Evolutionary conservation across 306 rosid species (phyloP).

Genomic region (Echinosophora koreensis): DNA sequence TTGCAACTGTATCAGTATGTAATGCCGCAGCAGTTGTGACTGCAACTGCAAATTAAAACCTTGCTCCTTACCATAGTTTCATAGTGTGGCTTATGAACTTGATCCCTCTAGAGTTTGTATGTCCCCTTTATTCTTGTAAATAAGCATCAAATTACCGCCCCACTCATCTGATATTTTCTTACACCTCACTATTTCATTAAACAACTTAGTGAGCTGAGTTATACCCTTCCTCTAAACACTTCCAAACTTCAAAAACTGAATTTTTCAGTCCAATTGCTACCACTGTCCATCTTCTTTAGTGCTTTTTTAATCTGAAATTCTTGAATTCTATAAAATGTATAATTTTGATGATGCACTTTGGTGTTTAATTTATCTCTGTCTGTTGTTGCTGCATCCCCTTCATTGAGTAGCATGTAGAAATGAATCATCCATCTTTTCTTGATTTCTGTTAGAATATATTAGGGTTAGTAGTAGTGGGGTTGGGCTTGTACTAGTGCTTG

Average conservation of each 20-base stretch:
- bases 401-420: background rate
- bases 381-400: background rate
- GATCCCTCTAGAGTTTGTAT: background rate
- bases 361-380: background rate
- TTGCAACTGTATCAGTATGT: background rate
- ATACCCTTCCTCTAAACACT: background rate
- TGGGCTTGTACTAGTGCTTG: no score
- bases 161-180: background rate
- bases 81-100: background rate
- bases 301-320: background rate
- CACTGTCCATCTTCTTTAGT: background rate
- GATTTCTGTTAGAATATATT: background rate
- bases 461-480: no score
- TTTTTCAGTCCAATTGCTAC: background rate
- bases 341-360: background rate
- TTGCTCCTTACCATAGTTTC: background rate
- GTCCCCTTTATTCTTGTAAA: background rate
- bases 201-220: background rate
- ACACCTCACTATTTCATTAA: background rate
- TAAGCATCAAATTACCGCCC: background rate
- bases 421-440: background rate
- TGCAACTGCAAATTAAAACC: background rate
- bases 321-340: constrained; percentile 6
- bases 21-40: background rate
- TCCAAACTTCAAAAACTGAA: background rate